phyloP scores from a whole-genome alignment of 2,329 filamentous ascomycete genomes.

The Trematosphaeria pertusa region DNA sequence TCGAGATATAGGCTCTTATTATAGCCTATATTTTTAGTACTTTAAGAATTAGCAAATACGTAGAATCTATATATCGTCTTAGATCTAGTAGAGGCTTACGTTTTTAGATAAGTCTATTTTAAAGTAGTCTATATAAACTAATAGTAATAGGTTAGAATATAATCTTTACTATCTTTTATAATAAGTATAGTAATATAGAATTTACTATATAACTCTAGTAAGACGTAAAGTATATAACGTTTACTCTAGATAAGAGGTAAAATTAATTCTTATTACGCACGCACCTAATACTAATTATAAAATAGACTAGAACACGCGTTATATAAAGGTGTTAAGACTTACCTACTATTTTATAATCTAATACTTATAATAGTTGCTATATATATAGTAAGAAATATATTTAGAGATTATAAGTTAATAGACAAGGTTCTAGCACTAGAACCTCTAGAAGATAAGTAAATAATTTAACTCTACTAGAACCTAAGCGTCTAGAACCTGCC shows the following conservation, averaged over 20 bases:
- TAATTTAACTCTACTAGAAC: slow-evolving; percentile 13
- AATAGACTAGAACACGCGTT: slow-evolving; percentile 19
- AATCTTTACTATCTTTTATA: slow-evolving; percentile 16
- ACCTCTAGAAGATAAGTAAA: slow-evolving; percentile 12
- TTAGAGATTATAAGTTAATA: slow-evolving; percentile 17
- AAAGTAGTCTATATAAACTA: slow-evolving; percentile 12
- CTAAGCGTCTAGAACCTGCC: slow-evolving; percentile 9
- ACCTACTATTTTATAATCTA: slow-evolving; percentile 16
- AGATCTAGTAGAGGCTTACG: slow-evolving; percentile 10
- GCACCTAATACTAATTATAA: slow-evolving; percentile 10
- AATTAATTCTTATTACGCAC: slow-evolving; percentile 11
- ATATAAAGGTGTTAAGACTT: slow-evolving; percentile 15
- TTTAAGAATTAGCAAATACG: slow-evolving; percentile 12
- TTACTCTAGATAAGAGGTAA: slow-evolving; percentile 16
- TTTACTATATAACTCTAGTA: slow-evolving; percentile 15
- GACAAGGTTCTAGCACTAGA: slow-evolving; percentile 15
- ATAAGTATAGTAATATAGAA: slow-evolving; percentile 15
- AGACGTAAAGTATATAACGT: slow-evolving; percentile 16
- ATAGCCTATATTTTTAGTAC: slow-evolving; percentile 9
- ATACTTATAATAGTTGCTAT: slow-evolving; percentile 16
- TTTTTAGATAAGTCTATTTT: slow-evolving; percentile 15
- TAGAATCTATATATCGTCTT: slow-evolving; percentile 12
- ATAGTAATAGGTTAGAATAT: slow-evolving; percentile 15
- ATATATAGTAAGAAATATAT: no score
- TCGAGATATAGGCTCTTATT: slow-evolving; percentile 15